phyloP scores from a whole-genome alignment of 306 rosid species.

The Inga leiocalycina region DNA sequence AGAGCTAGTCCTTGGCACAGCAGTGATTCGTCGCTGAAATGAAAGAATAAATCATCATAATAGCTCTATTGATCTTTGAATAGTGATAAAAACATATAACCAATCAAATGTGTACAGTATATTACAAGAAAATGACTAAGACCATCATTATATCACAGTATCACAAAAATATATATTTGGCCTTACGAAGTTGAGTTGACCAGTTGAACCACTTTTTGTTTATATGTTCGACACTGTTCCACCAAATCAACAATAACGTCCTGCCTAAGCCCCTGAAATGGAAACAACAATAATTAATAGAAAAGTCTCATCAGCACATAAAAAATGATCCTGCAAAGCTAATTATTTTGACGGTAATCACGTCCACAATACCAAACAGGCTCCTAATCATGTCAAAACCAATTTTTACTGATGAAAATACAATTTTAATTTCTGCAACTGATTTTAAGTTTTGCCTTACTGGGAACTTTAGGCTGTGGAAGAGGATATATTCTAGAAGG shows the following conservation, averaged over 20 bases:
- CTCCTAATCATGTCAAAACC: not conserved
- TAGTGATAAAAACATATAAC: slow-evolving; percentile 15
- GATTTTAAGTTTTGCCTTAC: not conserved
- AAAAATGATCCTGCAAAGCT: not conserved
- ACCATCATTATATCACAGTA: slow-evolving; percentile 5
- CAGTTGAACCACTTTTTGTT: slow-evolving; percentile 97
- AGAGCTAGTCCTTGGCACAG: slow-evolving; percentile 90
- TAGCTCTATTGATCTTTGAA: slow-evolving; percentile 10
- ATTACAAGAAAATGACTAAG: not conserved
- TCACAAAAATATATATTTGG: slow-evolving; percentile 30
- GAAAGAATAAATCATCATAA: slow-evolving; percentile 12
- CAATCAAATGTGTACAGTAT: slow-evolving; percentile 23
- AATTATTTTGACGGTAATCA: not conserved
- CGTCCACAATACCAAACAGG: not conserved
- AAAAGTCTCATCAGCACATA: not conserved
- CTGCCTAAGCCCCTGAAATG: slow-evolving; percentile 82
- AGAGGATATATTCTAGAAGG: not conserved
- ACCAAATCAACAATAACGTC: slow-evolving; percentile 97
- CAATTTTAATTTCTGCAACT: not conserved
- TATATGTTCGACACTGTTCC: slow-evolving; percentile 85
- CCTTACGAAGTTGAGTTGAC: slow-evolving; percentile 95
- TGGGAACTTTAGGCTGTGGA: not conserved
- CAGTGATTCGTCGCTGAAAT: slow-evolving; percentile 88
- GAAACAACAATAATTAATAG: slow-evolving; percentile 26
- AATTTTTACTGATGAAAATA: not conserved